Percentiles rank a stretch among this genome's conserved stretches.
phyloP scores from a whole-genome alignment of 2,329 filamentous ascomycete species.

The Nemania bipapillata region DNA sequence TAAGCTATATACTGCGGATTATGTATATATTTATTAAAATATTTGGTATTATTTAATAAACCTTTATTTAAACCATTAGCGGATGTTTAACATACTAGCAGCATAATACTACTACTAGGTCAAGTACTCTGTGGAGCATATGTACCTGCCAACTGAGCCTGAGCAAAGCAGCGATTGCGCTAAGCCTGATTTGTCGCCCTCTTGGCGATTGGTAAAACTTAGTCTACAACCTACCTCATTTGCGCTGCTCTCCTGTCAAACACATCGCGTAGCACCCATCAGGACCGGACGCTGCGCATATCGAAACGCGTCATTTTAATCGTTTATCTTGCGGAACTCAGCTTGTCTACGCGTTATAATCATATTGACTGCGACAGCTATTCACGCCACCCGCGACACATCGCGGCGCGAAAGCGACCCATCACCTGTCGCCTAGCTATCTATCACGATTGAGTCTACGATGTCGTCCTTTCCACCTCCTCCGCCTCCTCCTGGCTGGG shows the following conservation, averaged over 20 bases:
- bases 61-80: no score
- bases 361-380: constrained; percentile 40
- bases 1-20: no score
- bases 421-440: constrained; percentile 44
- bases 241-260: constrained; percentile 28
- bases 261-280: constrained; percentile 41
- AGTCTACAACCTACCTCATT: constrained; percentile 34
- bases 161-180: no score
- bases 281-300: constrained; percentile 38
- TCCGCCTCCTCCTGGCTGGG: constrained; percentile 69
- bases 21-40: no score
- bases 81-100: no score
- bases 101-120: no score
- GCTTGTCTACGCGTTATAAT: constrained; percentile 10
- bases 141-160: no score
- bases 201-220: no score
- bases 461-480: constrained; percentile 67
- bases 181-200: no score
- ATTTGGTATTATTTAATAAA: no score
- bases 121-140: no score
- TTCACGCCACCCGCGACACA: constrained; percentile 45
- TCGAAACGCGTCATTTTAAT: constrained; percentile 31
- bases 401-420: constrained; percentile 52
- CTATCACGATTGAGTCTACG: constrained; percentile 38
- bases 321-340: background rate